Percentiles rank a stretch among this genome's conserved stretches.
These are phyloP conservation scores for Starmera pachycereana DNA, from an alignment of 805 yeast genomes.

Conservation along the genomic window DNA sequence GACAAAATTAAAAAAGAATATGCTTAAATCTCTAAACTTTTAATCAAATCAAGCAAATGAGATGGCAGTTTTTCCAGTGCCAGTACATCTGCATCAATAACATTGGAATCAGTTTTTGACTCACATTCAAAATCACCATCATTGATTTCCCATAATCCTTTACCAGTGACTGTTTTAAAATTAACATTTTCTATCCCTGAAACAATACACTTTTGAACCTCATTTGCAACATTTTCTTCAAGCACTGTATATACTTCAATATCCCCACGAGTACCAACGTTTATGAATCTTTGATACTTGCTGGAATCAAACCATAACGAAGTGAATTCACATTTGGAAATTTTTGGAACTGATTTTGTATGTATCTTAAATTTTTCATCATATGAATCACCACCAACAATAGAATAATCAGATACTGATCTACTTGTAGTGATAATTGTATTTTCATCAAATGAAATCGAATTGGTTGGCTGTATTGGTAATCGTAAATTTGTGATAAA, in stretches of 20 bases:
- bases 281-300: constrained; percentile 11
- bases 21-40: constrained; percentile 1
- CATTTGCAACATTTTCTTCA: constrained; percentile 1
- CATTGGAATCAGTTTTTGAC: constrained; percentile 5
- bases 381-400: constrained; percentile 6
- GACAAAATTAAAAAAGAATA: constrained; percentile 59
- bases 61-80: constrained; percentile 1
- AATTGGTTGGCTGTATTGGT: constrained; percentile 12
- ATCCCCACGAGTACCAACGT: constrained; percentile 29
- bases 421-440: constrained; percentile 12
- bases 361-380: constrained; percentile 8
- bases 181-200: too few relatives aligned
- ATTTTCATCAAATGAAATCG: constrained; percentile 5
- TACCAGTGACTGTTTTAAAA: constrained; percentile 6
- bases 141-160: constrained; percentile 14
- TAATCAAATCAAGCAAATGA: constrained; percentile 1
- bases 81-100: constrained; percentile 10
- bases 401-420: constrained; percentile 8
- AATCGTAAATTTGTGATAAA: constrained; percentile 10
- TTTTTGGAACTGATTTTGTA: constrained; percentile 23
- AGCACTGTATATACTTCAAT: constrained; percentile 18
- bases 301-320: constrained; percentile 22
- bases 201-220: constrained; percentile 1
- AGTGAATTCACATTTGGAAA: constrained; percentile 17
- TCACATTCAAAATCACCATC: constrained; percentile 6